Evolutionary conservation across 2,329 filamentous ascomycete species (phyloP), one percentile per base, ranked within the genome.

Genomic region (Neofusicoccum ribis): DNA sequence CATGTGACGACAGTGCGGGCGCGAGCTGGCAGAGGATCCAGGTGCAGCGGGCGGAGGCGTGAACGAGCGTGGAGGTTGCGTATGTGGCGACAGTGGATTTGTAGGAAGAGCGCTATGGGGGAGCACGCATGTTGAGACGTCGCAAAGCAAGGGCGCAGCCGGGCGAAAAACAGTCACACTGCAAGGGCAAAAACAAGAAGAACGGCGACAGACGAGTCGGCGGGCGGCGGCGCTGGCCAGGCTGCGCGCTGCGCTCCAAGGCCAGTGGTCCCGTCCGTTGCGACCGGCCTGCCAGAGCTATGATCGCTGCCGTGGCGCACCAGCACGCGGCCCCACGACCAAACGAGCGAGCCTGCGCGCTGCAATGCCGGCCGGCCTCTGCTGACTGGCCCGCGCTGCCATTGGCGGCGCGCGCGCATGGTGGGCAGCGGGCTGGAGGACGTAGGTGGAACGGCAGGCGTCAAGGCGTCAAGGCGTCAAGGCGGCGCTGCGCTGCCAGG

Each of bases 1-100:
- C 92, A 92, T 76, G 86, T 88, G 72, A 91, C 91, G 78, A 97
- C 97, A 93, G 92, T 97, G 72, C 91, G 94, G 78, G 82, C 98
- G 65, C 37, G 39, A 20, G 54, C 39, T 34, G 39, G 20, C 14
- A 41, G 54, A 31, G 15, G 54, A 23, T 23, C 14, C 31, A 17
- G 34, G 34, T 52, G 50, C 50, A 52, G 50, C 50, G 17, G 46
- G 41, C 8, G 44, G 41, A 36, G 14, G 47, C 27, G 59, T 14
- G 59, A 44, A 44, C 44, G 47, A 50, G 47, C 59, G 47, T 62
- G 59, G 44, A 49, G 41, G 47, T 50, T 62, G 59, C 44, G 44
- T 49, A 51, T 51, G 59, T 50, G 59, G 59, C 47, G 60, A 63
- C n/a, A 37, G 56, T 47, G 56, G 56, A 60, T 60, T 60, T 60